Base-by-base conservation (phyloP, 1,284 basidiomycete genomes). In the Fomitopsis pinicola region DNA sequence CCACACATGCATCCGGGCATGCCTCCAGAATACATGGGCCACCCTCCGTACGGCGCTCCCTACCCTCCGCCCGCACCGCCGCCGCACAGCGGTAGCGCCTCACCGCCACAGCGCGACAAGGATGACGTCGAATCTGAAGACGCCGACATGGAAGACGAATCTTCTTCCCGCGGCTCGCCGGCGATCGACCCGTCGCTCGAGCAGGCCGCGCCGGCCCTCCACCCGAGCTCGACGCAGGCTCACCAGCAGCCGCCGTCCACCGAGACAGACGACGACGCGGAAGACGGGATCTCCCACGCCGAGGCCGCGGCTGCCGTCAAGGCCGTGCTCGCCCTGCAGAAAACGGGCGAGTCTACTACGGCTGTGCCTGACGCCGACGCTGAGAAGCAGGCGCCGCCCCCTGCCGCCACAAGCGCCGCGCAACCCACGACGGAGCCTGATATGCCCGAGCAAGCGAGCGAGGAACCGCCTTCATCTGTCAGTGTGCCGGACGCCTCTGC, bases 161-260 rank as follows among this genome's bases (percentile, higher is more conserved):
- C 70, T 22, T 61, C 70, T 22, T 61, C 61, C 44, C 62, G 57
- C 28, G 56, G 28, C 6, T 45, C 58, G 22, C 63, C 71, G 42
- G 72, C 75, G 52, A 79, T 80, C 40, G 77, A 80, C 60, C 77
- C 79, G 42, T 76, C 75, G 2, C 65, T 81, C 9, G 68, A 73
- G 15, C 57, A 55, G 40, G 59, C 61, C 33, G 40, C 35, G n/a
- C 53, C 58, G 19, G 42, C 61, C 48, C 26, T 56, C 12, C 58
- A 59, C 44, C 58, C 58, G 17, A 59, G 52, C 19, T 46, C 58
- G 30, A 50, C n/a, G 40, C 35, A 42, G n/a, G 59, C 36, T 40
- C 36, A 45, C 42, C 38, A 54, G 35, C n/a, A 36, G 5, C 35
- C 52, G 14, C 36, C 17, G n/a, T 42, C 30, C 30, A 48, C 58